A percentile compares a stretch with the other conserved stretches of the same genome.
Evolutionary conservation across 2,329 filamentous ascomycete species (phyloP).

Genomic region (Cladosporium halotolerans): DNA sequence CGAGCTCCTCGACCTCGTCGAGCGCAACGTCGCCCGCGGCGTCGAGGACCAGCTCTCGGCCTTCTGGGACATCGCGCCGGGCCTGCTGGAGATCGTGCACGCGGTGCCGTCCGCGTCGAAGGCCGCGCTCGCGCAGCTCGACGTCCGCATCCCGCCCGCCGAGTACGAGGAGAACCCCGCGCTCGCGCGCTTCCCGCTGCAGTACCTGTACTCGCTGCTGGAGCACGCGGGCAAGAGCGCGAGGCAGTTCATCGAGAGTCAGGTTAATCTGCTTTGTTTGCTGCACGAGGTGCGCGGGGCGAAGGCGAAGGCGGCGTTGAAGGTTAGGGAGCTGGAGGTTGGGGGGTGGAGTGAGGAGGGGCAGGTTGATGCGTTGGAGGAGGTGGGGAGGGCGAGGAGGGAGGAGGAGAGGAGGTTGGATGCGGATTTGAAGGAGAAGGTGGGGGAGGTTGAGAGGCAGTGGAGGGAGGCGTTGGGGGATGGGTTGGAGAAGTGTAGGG

Average conservation of each 20-base stretch:
- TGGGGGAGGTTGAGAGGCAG: conserved; percentile 81
- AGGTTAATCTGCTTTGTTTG: conserved; percentile 83
- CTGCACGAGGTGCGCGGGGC: conserved; percentile 84
- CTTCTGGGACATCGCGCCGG: conserved; percentile 96
- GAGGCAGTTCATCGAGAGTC: conserved; percentile 94
- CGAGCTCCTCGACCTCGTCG: conserved; percentile 71
- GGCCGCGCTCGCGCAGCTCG: conserved; percentile 18
- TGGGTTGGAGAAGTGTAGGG: conserved; percentile 65
- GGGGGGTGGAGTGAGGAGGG: conserved; percentile 27
- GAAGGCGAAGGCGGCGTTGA: conserved; percentile 62
- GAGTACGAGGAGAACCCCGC: conserved; percentile 82
- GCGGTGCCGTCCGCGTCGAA: conserved; percentile 59
- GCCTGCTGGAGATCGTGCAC: conserved; percentile 69
- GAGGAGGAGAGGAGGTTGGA: conserved; percentile 68
- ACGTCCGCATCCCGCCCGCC: conserved; percentile 58
- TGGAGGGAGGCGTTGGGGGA: conserved; percentile 84
- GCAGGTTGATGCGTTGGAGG: conserved; percentile 19
- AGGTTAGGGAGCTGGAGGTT: conserved; percentile 60
- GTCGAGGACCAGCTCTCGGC: conserved; percentile 88
- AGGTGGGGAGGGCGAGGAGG: conserved; percentile 42
- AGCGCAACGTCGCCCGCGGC: conserved; percentile 77
- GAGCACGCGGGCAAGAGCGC: conserved; percentile 85
- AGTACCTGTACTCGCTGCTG: conserved; percentile 82
- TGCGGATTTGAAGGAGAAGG: conserved; percentile 87
- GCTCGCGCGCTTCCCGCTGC: conserved; percentile 74